These are phyloP conservation scores for Babjeviella inositovora DNA, from an alignment of 805 yeast species.

Conservation along the genomic window DNA sequence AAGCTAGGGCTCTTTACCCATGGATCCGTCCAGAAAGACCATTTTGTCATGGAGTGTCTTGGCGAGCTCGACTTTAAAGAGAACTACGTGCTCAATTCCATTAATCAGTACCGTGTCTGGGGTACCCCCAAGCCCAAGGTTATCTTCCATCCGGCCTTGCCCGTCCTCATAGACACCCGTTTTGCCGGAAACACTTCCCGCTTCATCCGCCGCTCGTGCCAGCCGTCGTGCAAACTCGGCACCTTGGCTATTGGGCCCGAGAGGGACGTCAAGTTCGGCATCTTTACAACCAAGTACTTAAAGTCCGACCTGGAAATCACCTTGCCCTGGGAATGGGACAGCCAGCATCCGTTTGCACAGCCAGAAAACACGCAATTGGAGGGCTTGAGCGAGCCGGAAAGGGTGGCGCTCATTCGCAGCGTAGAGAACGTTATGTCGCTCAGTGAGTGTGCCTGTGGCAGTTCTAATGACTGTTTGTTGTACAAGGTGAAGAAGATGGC, in stretches of 20 bases:
- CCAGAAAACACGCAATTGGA: conserved; percentile 32
- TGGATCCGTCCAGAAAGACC: conserved; percentile 21
- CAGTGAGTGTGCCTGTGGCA: conserved; percentile 47
- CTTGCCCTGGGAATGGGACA: conserved; percentile 84
- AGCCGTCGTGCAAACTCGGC: conserved; percentile 56
- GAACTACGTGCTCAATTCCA: conserved; percentile 44
- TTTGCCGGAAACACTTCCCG: conserved; percentile 62
- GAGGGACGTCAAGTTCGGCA: conserved; percentile 27
- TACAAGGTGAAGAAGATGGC: conserved; percentile 47
- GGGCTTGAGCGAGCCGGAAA: conserved; percentile 32
- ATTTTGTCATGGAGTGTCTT: conserved; percentile 39
- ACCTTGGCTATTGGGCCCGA: conserved; percentile 25
- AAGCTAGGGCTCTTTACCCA: conserved; percentile 44
- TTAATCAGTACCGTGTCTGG: conserved; percentile 65
- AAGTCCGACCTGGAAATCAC: conserved; percentile 57
- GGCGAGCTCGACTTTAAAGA: conserved; percentile 63
- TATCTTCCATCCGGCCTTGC: conserved; percentile 36
- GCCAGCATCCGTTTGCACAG: conserved; percentile 52
- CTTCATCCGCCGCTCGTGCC: conserved; percentile 61
- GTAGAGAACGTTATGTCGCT: conserved; percentile 45
- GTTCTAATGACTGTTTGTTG: conserved; percentile 35
- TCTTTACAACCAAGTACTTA: conserved; percentile 40
- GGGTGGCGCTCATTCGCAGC: conserved; percentile 38
- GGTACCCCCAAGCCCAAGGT: conserved; percentile 55
- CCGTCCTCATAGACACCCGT: conserved; percentile 67